phyloP scores from a whole-genome alignment of 768 basidiomycete species.

The Leccinum variicolor region DNA sequence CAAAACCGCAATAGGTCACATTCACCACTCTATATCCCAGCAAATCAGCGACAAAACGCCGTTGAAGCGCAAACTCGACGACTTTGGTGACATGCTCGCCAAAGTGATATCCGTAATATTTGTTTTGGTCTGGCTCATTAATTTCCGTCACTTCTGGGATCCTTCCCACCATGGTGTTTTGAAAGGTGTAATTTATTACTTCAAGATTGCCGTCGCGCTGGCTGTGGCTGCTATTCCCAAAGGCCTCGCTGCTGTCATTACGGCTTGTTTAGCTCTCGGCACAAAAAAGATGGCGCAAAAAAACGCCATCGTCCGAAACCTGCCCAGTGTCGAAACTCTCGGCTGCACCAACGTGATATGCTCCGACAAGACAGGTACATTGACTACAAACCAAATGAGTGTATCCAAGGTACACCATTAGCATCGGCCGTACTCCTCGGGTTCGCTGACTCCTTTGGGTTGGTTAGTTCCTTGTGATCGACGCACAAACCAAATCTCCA shows the following conservation, averaged over 20 bases:
- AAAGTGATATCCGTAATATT: slow-evolving; percentile 98
- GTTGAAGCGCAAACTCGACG: slow-evolving; percentile 94
- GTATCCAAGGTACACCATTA: slow-evolving; percentile 65
- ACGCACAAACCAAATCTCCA: slow-evolving; percentile 46
- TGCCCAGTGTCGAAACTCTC: slow-evolving; percentile 95
- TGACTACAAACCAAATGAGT: slow-evolving; percentile 98
- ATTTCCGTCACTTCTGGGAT: slow-evolving; percentile 94
- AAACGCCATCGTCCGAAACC: slow-evolving; percentile 94
- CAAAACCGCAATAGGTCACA: slow-evolving; percentile 91
- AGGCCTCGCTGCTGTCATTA: slow-evolving; percentile 97
- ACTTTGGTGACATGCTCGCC: slow-evolving; percentile 96
- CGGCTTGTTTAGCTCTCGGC: slow-evolving; percentile 92
- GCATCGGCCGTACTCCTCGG: slow-evolving; percentile 2
- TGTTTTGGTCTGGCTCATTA: slow-evolving; percentile 96
- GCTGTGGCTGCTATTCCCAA: slow-evolving; percentile 99
- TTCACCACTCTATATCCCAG: slow-evolving; percentile 92
- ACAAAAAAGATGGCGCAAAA: slow-evolving; percentile 99
- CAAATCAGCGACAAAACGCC: slow-evolving; percentile 97
- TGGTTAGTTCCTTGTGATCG: slow-evolving; percentile 70
- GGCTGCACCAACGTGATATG: slow-evolving; percentile 99
- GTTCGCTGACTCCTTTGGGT: slow-evolving; percentile 6
- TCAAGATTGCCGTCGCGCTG: slow-evolving; percentile 98
- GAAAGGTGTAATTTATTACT: slow-evolving; percentile 96
- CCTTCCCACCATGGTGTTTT: slow-evolving; percentile 87
- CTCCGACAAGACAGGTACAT: slow-evolving; percentile 96